Evolutionary conservation across 768 basidiomycete genomes (phyloP), one percentile per base, ranked within the genome.

Genomic region (Termitomyces sp.): DNA sequence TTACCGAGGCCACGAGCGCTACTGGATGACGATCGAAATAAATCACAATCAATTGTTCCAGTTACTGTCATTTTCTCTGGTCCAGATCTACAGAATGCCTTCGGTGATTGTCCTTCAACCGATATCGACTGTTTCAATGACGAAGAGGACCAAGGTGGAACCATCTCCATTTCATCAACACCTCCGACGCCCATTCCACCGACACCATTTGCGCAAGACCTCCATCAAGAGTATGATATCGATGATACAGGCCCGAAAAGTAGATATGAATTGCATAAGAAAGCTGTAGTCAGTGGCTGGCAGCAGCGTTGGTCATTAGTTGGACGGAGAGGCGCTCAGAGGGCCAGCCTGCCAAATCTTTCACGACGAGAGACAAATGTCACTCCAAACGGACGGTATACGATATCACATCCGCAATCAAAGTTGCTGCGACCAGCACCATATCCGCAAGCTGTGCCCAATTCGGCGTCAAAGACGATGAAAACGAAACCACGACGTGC

Each of bases 261-360:
- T 24, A 68, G 66, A 15, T 62, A 64, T 58, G 71, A 67, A 58
- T 64, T 71, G 55, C 74, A 74, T 39, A 69, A 68, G 37, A 70
- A 78, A 50, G 70, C 71, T 27, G 82, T 85, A 30, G 79, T 81
- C 22, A 74, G 69, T 48, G 85, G 82, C 20, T 85, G 84, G 85
- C 75, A 78, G 74, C 71, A 77, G 11, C 75, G 74, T 55, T 86
- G 81, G 81, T 76, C 78, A 66, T 54, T 69, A 59, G 75, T 76
- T n/a, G 76, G 74, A 46, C 71, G 68, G 58, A 73, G 74, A 52
- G 76, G 75, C 72, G 58, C 59, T 41, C 61, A 59, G 6, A 63
- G 61, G 48, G 57, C 63, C 13, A 59, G 50, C n/a, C 20, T 70
- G 41, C 57, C 62, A 15, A 69, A 63, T 39, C 65, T 81, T 62